Evolutionary conservation across 257 asterid genomes (phyloP).

Genomic region (Solanum lycopersicoides): DNA sequence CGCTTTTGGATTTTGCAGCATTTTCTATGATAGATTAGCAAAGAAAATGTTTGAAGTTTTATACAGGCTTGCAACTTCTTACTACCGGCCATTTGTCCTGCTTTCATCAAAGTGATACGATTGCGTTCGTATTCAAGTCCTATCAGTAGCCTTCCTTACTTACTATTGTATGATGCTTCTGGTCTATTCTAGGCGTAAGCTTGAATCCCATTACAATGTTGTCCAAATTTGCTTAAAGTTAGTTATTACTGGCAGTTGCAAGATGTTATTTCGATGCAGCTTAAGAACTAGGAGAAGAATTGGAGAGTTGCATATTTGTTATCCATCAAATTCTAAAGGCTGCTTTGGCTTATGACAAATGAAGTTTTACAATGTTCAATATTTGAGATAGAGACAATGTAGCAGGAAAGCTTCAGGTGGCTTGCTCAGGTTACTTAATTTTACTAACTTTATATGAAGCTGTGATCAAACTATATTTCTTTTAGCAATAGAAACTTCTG

Average conservation of each 20-base stretch:
- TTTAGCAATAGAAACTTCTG: background rate
- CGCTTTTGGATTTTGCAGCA: too few relatives aligned
- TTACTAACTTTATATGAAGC: background rate
- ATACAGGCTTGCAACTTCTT: too few relatives aligned
- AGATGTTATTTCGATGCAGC: too few relatives aligned
- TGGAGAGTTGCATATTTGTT: background rate
- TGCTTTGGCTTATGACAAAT: background rate
- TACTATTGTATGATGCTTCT: too few relatives aligned
- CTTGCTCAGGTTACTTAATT: background rate
- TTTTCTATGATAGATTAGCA: too few relatives aligned
- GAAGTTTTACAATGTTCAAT: background rate
- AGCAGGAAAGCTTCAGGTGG: background rate
- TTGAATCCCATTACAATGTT: too few relatives aligned
- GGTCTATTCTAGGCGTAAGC: too few relatives aligned
- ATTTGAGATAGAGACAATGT: background rate
- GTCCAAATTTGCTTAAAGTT: background rate
- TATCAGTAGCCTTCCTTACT: too few relatives aligned
- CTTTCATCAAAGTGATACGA: too few relatives aligned
- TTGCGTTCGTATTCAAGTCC: too few relatives aligned
- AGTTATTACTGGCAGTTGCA: background rate
- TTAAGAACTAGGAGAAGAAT: background rate
- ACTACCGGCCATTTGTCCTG: too few relatives aligned
- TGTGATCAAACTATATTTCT: background rate
- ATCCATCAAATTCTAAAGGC: background rate
- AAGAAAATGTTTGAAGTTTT: too few relatives aligned